Conservation (phyloP, 257 asterid species). For the Ligustrum vulgare region DNA sequence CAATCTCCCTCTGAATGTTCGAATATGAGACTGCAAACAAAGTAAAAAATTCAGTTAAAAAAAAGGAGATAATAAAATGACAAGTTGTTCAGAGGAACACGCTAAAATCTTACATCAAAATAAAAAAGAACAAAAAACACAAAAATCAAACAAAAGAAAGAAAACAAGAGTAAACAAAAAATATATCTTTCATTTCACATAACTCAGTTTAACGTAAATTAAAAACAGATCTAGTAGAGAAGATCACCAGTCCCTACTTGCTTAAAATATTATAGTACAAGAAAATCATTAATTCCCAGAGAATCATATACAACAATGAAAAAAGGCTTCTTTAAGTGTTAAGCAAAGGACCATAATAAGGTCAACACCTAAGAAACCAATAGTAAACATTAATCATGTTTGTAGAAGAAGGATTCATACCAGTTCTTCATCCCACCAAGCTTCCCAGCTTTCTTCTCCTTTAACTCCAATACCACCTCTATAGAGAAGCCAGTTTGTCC, state of each 20-base stretch:
- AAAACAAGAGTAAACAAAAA: neutral
- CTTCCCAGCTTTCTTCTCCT: slow-evolving; percentile 99
- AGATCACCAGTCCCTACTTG: neutral
- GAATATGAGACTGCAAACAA: slow-evolving; percentile 84
- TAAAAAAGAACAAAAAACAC: neutral
- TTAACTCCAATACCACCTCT: slow-evolving; percentile 99
- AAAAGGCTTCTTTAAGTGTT: neutral
- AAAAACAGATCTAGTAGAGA: neutral
- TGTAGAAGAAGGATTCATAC: slow-evolving; percentile 39
- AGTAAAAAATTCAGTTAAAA: slow-evolving; percentile 18
- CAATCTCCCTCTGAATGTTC: slow-evolving; percentile 83
- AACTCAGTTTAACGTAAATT: neutral
- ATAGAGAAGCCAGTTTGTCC: slow-evolving; percentile 99
- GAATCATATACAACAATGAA: neutral
- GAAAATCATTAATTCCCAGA: neutral
- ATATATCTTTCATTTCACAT: neutral
- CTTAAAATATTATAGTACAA: neutral
- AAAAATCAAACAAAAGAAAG: neutral
- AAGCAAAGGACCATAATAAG: slow-evolving; percentile 15
- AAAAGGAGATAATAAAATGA: neutral
- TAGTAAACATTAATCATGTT: slow-evolving; percentile 6
- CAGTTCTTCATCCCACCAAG: slow-evolving; percentile 99
- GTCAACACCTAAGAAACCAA: slow-evolving; percentile 20
- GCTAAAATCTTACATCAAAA: neutral
- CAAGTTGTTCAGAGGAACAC: neutral